Evolutionary conservation across 2,329 filamentous ascomycete genomes (phyloP), one percentile per base, ranked within the genome.

Genomic region (Sporothrix schenckii): DNA sequence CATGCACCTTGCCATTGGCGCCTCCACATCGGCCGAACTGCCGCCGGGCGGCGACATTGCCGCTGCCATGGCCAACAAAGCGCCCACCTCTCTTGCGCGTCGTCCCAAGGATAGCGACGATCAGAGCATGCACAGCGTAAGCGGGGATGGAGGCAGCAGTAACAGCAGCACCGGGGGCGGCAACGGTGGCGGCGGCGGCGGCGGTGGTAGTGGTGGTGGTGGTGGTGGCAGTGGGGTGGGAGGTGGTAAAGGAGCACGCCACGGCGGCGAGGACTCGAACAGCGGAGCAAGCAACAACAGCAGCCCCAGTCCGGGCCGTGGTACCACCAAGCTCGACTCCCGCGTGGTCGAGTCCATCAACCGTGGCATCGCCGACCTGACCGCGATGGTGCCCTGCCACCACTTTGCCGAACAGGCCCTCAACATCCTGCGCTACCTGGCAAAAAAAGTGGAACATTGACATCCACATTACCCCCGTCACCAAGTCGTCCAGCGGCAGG

Each of bases 371-470:
- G 78, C 83, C 2, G 85, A 88, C 72, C 79, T 89, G 19, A 83
- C 83, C 1, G 86, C 88, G 74, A 89, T 89, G 88, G 83, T 84
- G 0, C 84, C 84, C 0, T 88, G 86, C 69, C 86, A 88, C 74
- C 84, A 86, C 70, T 88, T 88, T 75, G 86, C 86, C 13, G 85
- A 87, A 74, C 86, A 88, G 73, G 86, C 86, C 0, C 81, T 88
- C 61, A 86, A 86, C 72, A 89, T 89, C 21, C 78, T 89, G 4
- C 82, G 83, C 0, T 88, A 85, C 72, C 79, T 89, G 0, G 84
- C 86, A 7, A 82, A 81, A 81, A 72, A 87, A 87, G 72, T 89
- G 87, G 87, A 80, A 86, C 47, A 83, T 89, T 49, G 80, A 86
- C 1, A 81, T 87, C 2, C 80, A 84, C 1, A 80, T 87, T 39